A percentile compares a stretch with the other conserved stretches of the same genome.
Conservation (phyloP, 2,329 filamentous ascomycete genomes). For the Macroventuria anomochaeta region DNA sequence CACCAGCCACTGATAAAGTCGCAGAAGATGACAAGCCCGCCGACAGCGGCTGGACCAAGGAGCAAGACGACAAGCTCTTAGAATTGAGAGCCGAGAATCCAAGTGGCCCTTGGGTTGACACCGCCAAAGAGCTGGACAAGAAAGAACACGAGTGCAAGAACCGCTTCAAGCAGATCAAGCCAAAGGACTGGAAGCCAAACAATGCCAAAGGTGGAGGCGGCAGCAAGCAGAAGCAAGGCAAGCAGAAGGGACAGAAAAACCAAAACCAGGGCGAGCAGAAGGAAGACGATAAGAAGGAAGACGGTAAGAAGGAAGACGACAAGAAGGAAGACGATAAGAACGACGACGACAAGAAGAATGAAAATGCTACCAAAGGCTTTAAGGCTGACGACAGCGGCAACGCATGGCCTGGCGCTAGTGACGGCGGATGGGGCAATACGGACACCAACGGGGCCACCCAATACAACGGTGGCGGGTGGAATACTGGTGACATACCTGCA, state of each 20-base stretch:
- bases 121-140: constrained; percentile 42
- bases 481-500: neutral
- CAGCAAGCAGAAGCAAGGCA: constrained; percentile 27
- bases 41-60: constrained; percentile 30
- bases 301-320: constrained; percentile 11
- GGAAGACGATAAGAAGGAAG: constrained; percentile 14
- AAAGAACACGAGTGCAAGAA: constrained; percentile 14
- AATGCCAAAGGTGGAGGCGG: constrained; percentile 19
- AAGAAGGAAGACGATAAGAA: neutral
- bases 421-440: neutral
- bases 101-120: constrained; percentile 35
- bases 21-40: neutral
- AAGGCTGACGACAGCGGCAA: no score
- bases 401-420: neutral
- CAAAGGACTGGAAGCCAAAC: constrained; percentile 25
- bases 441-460: neutral
- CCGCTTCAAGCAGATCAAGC: constrained; percentile 48
- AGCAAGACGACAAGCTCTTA: constrained; percentile 52
- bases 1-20: neutral
- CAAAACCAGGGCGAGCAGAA: constrained; percentile 17
- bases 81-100: constrained; percentile 42
- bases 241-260: constrained; percentile 22
- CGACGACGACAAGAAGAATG: neutral
- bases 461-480: neutral
- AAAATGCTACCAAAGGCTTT: neutral